phyloP scores from a whole-genome alignment of 2,329 filamentous ascomycete genomes.

The Apiospora sp. region DNA sequence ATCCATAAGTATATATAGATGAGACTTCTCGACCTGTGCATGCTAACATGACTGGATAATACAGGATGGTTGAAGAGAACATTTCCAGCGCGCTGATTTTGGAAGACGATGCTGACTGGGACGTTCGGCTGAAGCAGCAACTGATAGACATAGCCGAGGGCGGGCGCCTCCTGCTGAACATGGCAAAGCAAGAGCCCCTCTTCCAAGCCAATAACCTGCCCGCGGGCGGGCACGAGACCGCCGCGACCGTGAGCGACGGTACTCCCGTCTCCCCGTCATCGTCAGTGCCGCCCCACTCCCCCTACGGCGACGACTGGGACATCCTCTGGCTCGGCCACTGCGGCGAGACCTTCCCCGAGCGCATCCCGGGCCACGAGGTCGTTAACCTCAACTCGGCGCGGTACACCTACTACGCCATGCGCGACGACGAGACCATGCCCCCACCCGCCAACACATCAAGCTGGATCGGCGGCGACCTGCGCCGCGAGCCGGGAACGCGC shows the following conservation, averaged over 20 bases:
- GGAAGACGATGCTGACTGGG: slow-evolving; percentile 52
- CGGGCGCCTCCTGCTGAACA: slow-evolving; percentile 38
- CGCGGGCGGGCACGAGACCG: too few species aligned
- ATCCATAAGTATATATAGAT: too few species aligned
- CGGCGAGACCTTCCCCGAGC: slow-evolving; percentile 34
- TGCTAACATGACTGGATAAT: background rate
- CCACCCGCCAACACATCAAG: slow-evolving; percentile 13
- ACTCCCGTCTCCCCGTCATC: slow-evolving; percentile 13
- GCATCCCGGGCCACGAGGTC: slow-evolving; percentile 30
- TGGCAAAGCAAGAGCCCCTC: slow-evolving; percentile 6
- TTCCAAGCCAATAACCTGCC: slow-evolving; percentile 12
- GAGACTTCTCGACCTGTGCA: too few species aligned
- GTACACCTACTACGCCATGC: slow-evolving; percentile 30
- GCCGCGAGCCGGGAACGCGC: slow-evolving; percentile 25
- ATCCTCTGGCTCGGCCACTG: slow-evolving; percentile 50
- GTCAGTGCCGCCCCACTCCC: too few species aligned
- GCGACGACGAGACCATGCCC: slow-evolving; percentile 27
- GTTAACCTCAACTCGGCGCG: slow-evolving; percentile 25
- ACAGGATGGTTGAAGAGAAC: slow-evolving; percentile 44
- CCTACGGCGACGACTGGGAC: slow-evolving; percentile 44
- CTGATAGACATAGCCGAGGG: slow-evolving; percentile 43
- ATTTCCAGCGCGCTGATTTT: slow-evolving; percentile 47
- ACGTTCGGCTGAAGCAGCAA: slow-evolving; percentile 45
- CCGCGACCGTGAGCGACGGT: background rate
- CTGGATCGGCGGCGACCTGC: slow-evolving; percentile 29